Evolutionary conservation across 2,329 filamentous ascomycete genomes (phyloP).

Genomic region (Arachnopeziza araneosa): DNA sequence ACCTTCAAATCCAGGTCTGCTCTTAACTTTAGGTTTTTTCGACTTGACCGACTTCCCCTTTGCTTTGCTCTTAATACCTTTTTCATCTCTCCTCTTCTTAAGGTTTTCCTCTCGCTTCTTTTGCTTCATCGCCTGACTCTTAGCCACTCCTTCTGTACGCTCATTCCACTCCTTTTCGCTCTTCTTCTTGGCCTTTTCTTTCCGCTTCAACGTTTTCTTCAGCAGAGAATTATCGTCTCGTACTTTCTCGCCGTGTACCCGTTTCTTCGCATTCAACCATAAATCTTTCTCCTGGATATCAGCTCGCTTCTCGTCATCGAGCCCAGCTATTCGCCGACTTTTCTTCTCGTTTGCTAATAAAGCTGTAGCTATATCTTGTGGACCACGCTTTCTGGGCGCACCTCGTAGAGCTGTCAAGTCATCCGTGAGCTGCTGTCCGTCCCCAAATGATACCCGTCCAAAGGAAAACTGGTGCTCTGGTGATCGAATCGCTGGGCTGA

Average conservation of each 20-base stretch:
- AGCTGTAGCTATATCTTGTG: slow-evolving; percentile 78
- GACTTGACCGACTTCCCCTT: slow-evolving; percentile 49
- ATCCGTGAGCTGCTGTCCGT: slow-evolving; percentile 75
- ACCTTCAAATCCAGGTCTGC: slow-evolving; percentile 54
- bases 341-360: slow-evolving; percentile 84
- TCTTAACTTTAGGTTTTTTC: slow-evolving; percentile 35
- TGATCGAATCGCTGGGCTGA: slow-evolving; percentile 49
- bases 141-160: slow-evolving; percentile 64
- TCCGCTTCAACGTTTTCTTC: slow-evolving; percentile 92
- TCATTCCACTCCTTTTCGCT: slow-evolving; percentile 85
- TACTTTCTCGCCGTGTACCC: slow-evolving; percentile 83
- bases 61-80: slow-evolving; percentile 55
- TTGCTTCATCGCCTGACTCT: slow-evolving; percentile 72
- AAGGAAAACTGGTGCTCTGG: slow-evolving; percentile 75
- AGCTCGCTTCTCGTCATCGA: slow-evolving; percentile 75
- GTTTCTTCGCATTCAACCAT: slow-evolving; percentile 87
- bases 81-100: slow-evolving; percentile 68
- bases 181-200: slow-evolving; percentile 85
- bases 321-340: slow-evolving; percentile 67
- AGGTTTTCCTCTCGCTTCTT: slow-evolving; percentile 79
- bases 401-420: slow-evolving; percentile 58
- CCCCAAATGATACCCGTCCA: slow-evolving; percentile 82
- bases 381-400: slow-evolving; percentile 71
- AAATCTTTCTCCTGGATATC: slow-evolving; percentile 90
- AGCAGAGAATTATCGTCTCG: slow-evolving; percentile 79